Conservation (phyloP, 2,329 filamentous ascomycete species). For the Scytalidium lignicola region DNA sequence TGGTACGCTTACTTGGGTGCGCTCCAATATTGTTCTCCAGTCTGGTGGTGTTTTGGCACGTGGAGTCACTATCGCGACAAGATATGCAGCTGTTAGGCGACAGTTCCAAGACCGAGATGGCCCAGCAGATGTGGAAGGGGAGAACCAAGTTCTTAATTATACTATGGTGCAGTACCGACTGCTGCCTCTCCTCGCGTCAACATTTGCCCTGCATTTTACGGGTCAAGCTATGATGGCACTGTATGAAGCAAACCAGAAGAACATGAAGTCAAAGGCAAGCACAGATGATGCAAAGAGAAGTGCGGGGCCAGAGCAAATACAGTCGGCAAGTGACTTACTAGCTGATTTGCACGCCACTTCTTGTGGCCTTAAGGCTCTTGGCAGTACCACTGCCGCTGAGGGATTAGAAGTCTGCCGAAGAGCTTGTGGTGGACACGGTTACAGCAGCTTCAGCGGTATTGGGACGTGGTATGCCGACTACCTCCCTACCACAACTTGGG, state of each 20-base stretch:
- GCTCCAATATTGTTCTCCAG: conserved; percentile 68
- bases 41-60: conserved; percentile 67
- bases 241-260: conserved; percentile 67
- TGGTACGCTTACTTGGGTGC: conserved; percentile 71
- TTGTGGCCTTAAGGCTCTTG: conserved; percentile 69
- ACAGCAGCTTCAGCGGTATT: conserved; percentile 71
- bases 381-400: conserved; percentile 67
- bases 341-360: conserved; percentile 74
- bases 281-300: conserved; percentile 41
- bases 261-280: conserved; percentile 45
- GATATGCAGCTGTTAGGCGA: conserved; percentile 68
- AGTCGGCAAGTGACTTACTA: conserved; percentile 60
- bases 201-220: conserved; percentile 75
- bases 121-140: conserved; percentile 48
- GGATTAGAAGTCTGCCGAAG: conserved; percentile 70
- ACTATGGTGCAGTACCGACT: conserved; percentile 75
- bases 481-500: conserved; percentile 61
- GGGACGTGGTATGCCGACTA: conserved; percentile 72
- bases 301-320: conserved; percentile 63
- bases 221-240: conserved; percentile 70
- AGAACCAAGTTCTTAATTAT: conserved; percentile 75
- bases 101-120: conserved; percentile 75
- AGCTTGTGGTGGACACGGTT: conserved; percentile 73
- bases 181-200: conserved; percentile 66
- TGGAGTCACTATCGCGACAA: conserved; percentile 72